Percentiles rank a stretch among this genome's conserved stretches.
Evolutionary conservation across 805 yeast species (phyloP).

Genomic region (Cyberlindnera meyerae): DNA sequence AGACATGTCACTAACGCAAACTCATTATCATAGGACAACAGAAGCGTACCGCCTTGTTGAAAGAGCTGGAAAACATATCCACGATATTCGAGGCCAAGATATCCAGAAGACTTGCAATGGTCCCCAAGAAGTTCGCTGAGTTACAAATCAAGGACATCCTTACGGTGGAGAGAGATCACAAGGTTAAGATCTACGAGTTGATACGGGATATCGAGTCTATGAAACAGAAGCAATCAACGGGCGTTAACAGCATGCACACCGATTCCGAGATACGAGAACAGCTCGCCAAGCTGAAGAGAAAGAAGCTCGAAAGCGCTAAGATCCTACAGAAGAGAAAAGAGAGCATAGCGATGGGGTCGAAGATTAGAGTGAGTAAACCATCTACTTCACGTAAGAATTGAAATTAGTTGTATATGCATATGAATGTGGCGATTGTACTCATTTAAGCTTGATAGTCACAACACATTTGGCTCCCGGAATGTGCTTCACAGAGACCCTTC

Average conservation of each 20-base stretch:
- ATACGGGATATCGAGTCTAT: constrained; percentile 18
- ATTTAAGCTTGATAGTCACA: constrained; percentile 15
- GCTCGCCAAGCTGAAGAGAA: constrained; percentile 11
- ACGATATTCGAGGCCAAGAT: constrained; percentile 22
- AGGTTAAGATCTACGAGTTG: constrained; percentile 22
- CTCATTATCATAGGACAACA: constrained; percentile 15
- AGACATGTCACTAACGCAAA: background rate
- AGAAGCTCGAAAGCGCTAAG: constrained; percentile 11
- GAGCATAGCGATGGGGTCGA: constrained; percentile 11
- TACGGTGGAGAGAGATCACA: constrained; percentile 25
- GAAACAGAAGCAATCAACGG: constrained; percentile 6
- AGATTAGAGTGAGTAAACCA: constrained; percentile 7
- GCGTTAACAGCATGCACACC: background rate
- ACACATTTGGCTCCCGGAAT: constrained; percentile 17
- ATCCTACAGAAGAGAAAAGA: constrained; percentile 18
- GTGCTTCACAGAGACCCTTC: constrained; percentile 10
- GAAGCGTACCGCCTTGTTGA: constrained; percentile 12
- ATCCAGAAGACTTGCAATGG: constrained; percentile 15
- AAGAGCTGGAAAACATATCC: constrained; percentile 15
- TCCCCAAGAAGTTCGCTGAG: constrained; percentile 24
- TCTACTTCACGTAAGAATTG: no score
- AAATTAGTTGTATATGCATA: no score
- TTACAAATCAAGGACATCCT: constrained; percentile 22
- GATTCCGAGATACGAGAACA: constrained; percentile 10
- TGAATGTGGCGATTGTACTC: no score